These are phyloP conservation scores for Toxoplasma gondii DNA, from an alignment of 169 alveolate species.

Conservation along the genomic window DNA sequence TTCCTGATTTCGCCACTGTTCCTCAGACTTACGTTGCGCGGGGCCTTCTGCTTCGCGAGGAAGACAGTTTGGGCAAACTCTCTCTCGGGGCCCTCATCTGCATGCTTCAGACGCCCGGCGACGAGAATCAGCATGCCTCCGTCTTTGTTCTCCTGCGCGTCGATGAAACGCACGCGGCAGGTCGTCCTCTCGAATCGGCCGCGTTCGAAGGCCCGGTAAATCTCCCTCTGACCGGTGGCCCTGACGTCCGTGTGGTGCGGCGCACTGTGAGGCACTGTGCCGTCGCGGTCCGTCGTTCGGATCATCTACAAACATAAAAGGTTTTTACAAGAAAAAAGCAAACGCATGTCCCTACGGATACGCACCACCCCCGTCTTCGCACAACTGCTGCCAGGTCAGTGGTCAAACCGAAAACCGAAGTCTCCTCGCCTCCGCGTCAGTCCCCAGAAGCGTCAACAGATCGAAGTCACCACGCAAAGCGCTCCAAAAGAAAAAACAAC, in stretches of 20 bases:
- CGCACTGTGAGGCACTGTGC: background rate
- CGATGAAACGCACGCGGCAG: slow-evolving; percentile 57
- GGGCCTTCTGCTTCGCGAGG: slow-evolving; percentile 65
- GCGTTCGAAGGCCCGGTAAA: slow-evolving; percentile 27
- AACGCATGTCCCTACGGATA: too few species aligned
- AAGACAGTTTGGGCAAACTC: slow-evolving; percentile 65
- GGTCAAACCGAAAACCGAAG: too few species aligned
- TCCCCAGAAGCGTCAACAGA: too few species aligned
- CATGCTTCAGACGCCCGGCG: slow-evolving; percentile 62
- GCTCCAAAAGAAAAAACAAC: too few species aligned
- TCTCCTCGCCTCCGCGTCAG: too few species aligned
- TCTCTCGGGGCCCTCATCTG: slow-evolving; percentile 46
- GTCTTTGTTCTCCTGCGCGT: slow-evolving; percentile 65
- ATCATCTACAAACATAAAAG: slow-evolving; percentile 27
- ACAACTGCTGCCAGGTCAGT: too few species aligned
- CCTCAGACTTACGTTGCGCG: slow-evolving; percentile 42
- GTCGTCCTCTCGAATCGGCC: slow-evolving; percentile 51
- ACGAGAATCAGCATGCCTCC: slow-evolving; percentile 69
- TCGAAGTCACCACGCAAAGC: too few species aligned
- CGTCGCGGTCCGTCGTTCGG: slow-evolving; percentile 51
- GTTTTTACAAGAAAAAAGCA: background rate
- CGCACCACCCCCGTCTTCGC: too few species aligned
- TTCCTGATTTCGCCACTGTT: background rate
- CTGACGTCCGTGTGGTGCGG: slow-evolving; percentile 28
- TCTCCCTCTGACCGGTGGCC: slow-evolving; percentile 38